These are phyloP conservation scores for Debaryomyces fabryi DNA, from an alignment of 1,139 yeast species.

Conservation along the genomic window DNA sequence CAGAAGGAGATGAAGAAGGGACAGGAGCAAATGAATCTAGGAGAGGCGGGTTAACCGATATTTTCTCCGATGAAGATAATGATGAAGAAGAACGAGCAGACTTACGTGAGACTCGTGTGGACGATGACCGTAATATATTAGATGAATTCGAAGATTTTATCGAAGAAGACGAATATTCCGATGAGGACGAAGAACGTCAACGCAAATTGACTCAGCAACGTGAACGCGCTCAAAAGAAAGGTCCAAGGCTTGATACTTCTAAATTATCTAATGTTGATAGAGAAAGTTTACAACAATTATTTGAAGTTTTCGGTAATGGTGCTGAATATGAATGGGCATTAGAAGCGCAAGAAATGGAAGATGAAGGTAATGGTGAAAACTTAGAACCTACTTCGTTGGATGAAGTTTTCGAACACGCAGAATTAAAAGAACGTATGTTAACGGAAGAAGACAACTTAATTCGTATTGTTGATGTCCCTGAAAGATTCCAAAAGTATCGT, in stretches of 20 bases:
- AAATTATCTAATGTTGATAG: conserved; percentile 82
- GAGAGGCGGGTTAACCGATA: conserved; percentile 60
- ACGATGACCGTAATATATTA: conserved; percentile 45
- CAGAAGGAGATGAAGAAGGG: conserved; percentile 23
- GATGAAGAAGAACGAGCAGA: conserved; percentile 45
- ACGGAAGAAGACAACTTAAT: conserved; percentile 91
- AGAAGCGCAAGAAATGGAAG: conserved; percentile 81
- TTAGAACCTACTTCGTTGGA: conserved; percentile 67
- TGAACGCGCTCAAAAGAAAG: conserved; percentile 40
- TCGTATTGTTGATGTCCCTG: conserved; percentile 88
- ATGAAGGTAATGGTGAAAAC: conserved; percentile 55
- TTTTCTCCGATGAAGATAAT: conserved; percentile 84
- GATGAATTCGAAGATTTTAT: conserved; percentile 97
- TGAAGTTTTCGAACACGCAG: conserved; percentile 94
- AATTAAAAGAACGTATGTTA: conserved; percentile 83
- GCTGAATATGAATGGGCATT: conserved; percentile 98
- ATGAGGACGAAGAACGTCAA: conserved; percentile 67
- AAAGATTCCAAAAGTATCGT: conserved; percentile 82
- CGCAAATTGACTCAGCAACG: conserved; percentile 38
- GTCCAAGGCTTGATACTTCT: conserved; percentile 52
- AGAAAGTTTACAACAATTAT: conserved; percentile 89
- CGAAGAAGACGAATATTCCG: conserved; percentile 95
- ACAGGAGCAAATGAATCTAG: conserved; percentile 27
- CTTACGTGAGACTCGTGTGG: conserved; percentile 35
- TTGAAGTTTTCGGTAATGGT: conserved; percentile 96